Evolutionary conservation across 345 rosid genomes (phyloP), one percentile per base, ranked within the genome.

Genomic region (Dipteronia dyeriana): DNA sequence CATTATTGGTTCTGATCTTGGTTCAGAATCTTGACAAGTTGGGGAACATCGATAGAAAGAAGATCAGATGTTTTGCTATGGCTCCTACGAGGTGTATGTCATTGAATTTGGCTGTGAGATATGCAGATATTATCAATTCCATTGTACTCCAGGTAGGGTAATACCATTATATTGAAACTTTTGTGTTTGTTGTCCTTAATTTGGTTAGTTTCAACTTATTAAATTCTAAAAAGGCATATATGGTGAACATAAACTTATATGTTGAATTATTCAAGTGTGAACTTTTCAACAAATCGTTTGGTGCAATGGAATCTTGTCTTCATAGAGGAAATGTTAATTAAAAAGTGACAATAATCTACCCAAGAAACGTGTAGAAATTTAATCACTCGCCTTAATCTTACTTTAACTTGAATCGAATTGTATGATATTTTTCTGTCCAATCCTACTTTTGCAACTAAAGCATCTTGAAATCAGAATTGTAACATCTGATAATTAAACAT

Each of bases 71-170:
- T 83, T 93, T 87, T 77, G 94, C 95, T 34, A 73, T 93, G 78
- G 99, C 99, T 84, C 97, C 99, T 82, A 84, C 93, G 9, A 87
- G 98, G 79, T 95, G 99, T 75, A 82, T 91, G 89, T 93, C 97
- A 22, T 87, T 95, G 76, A 94, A 95, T 84, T 81, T 95, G 86
- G 99, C 98, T 0, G 96, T 95, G 65, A 88, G 96, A 76, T 95
- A 91, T 83, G 92, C 94, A 11, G 98, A 95, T 86, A 82, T 93
- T 72, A 93, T 93, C 71, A 91, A 92, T 66, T 91, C 98, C 66
- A 73, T 95, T 16, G 97, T 93, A 79, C 92, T 93, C 65, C 99
- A 92, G 98, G 98, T 92, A 87, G 49, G 73, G 73, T 67, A 29
- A 60, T 57, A 25, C 23, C 20, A 1, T 67, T 75, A 65, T 51